Conservation (phyloP, 1,139 yeast species). For the Magnusiomyces clavatus region DNA sequence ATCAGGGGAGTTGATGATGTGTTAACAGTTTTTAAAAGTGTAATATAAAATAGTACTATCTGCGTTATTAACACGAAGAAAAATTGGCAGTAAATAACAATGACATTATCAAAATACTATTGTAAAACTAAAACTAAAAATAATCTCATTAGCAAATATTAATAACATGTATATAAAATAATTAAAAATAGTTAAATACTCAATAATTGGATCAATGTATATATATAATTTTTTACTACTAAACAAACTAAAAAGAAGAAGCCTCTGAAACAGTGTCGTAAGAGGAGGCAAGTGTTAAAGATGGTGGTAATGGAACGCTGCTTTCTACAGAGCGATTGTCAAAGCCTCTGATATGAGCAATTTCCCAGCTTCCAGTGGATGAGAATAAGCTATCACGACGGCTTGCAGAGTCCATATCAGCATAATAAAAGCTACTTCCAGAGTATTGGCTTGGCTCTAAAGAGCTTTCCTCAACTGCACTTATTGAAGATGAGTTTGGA, state of each 20-base stretch:
- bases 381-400: not conserved
- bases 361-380: slow-evolving; percentile 3
- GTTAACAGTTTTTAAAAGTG: too few species aligned
- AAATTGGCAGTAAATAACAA: too few species aligned
- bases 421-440: slow-evolving; percentile 1
- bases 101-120: too few species aligned
- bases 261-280: slow-evolving; percentile 12
- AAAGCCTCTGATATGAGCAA: slow-evolving; percentile 5
- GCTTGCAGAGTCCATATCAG: slow-evolving; percentile 3
- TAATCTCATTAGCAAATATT: too few species aligned
- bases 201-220: too few species aligned
- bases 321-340: slow-evolving; percentile 1
- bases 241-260: slow-evolving; percentile 4
- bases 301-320: slow-evolving; percentile 1
- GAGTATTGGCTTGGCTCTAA: not conserved
- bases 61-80: too few species aligned
- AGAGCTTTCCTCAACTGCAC: not conserved
- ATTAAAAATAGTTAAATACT: too few species aligned
- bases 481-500: not conserved
- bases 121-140: too few species aligned
- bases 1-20: too few species aligned
- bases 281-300: slow-evolving; percentile 10
- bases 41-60: too few species aligned
- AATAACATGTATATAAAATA: too few species aligned
- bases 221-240: too few species aligned